Evolutionary conservation across 2,329 filamentous ascomycete genomes (phyloP).

Genomic region (Sordariomycetes sp.): DNA sequence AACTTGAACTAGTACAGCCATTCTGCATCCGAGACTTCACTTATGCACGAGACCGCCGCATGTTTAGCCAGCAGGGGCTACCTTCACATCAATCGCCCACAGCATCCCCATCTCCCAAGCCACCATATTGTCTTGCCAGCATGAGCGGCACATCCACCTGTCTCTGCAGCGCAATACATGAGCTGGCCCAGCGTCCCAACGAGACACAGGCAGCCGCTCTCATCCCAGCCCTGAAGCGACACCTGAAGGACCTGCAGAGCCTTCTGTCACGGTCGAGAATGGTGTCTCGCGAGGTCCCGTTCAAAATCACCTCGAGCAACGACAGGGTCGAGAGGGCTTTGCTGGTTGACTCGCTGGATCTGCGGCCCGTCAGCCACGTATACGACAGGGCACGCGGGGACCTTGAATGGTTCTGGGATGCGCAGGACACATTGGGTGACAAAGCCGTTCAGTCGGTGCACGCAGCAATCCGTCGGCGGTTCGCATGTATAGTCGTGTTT

Average conservation of each 20-base stretch:
- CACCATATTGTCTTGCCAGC: background rate
- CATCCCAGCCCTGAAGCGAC: slow-evolving; percentile 14
- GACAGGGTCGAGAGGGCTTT: slow-evolving; percentile 20
- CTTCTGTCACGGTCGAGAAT: slow-evolving; percentile 17
- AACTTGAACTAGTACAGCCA: too few relatives aligned
- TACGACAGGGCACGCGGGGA: slow-evolving; percentile 7
- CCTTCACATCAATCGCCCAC: background rate
- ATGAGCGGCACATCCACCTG: background rate
- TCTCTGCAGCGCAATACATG: slow-evolving; percentile 13
- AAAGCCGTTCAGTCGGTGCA: slow-evolving; percentile 3
- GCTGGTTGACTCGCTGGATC: slow-evolving; percentile 10
- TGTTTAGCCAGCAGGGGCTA: background rate
- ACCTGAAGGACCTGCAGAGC: slow-evolving; percentile 13
- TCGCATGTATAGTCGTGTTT: slow-evolving; percentile 19
- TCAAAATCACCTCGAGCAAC: slow-evolving; percentile 18
- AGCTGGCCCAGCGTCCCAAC: slow-evolving; percentile 12
- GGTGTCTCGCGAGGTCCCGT: slow-evolving; percentile 17
- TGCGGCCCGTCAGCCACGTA: slow-evolving; percentile 7
- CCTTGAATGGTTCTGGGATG: slow-evolving; percentile 16
- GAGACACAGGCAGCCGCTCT: slow-evolving; percentile 11
- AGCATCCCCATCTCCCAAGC: background rate
- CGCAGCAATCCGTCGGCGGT: slow-evolving; percentile 15
- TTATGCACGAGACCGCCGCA: background rate
- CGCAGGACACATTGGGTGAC: too few relatives aligned
- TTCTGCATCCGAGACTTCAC: background rate